Evolutionary conservation across 2,329 filamentous ascomycete species (phyloP).

Genomic region (Fusarium mexicanum): DNA sequence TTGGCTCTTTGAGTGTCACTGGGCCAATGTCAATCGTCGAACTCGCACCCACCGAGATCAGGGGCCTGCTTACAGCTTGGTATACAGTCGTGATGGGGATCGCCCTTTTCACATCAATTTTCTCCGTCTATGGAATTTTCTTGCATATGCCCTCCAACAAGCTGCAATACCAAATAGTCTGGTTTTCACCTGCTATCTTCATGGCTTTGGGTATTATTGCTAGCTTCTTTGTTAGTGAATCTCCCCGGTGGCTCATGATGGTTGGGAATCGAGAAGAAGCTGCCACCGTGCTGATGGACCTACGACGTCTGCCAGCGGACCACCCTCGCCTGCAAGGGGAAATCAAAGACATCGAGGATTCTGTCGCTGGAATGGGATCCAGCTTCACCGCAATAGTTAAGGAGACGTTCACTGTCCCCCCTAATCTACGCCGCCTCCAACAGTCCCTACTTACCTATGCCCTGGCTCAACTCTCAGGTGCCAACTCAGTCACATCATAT

Average conservation of each 20-base stretch:
- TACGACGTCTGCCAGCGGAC: not conserved
- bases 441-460: not conserved
- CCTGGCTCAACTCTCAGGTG: not conserved
- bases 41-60: not conserved
- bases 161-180: not conserved
- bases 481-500: not conserved
- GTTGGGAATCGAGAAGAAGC: not conserved
- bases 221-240: not conserved
- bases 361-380: not conserved
- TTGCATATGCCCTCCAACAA: not conserved
- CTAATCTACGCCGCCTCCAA: not conserved
- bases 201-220: not conserved
- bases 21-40: not conserved
- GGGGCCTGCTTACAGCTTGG: not conserved
- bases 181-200: not conserved
- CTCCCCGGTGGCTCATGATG: not conserved
- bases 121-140: not conserved
- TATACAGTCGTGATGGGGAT: not conserved
- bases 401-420: not conserved
- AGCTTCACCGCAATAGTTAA: not conserved
- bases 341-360: not conserved
- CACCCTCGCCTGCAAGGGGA: not conserved
- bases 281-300: not conserved
- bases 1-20: not conserved
- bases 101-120: not conserved